Conservation (phyloP, 768 basidiomycete genomes). For the Scleroderma bovista region DNA sequence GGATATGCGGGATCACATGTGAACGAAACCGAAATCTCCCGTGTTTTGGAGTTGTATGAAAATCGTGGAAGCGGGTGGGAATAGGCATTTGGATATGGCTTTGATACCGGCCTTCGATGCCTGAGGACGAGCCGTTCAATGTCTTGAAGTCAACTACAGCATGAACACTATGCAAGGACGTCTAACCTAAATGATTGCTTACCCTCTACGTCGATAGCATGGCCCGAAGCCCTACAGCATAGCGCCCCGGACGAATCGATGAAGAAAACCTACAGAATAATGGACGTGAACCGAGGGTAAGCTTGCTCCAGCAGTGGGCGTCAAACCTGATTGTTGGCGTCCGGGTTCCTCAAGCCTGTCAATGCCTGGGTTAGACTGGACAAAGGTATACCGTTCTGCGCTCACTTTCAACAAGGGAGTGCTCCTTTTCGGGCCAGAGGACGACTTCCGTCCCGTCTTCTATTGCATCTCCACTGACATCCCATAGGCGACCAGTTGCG, state of each 20-base stretch:
- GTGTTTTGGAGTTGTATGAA: slow-evolving; percentile 46
- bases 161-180: slow-evolving; percentile 4
- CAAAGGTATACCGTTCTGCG: slow-evolving; percentile 4
- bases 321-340: slow-evolving; percentile 68
- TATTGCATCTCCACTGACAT: slow-evolving; percentile 28
- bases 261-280: slow-evolving; percentile 63
- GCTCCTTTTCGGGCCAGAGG: slow-evolving; percentile 71
- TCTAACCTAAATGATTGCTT: slow-evolving; percentile 8
- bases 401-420: slow-evolving; percentile 73
- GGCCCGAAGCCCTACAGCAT: slow-evolving; percentile 74
- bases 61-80: slow-evolving; percentile 76
- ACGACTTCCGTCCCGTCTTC: slow-evolving; percentile 43
- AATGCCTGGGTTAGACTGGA: not conserved
- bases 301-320: not conserved
- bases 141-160: slow-evolving; percentile 32
- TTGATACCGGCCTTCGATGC: slow-evolving; percentile 69
- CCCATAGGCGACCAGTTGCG: slow-evolving; percentile 32
- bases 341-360: slow-evolving; percentile 60
- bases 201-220: slow-evolving; percentile 81
- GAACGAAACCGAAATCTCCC: slow-evolving; percentile 59
- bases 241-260: slow-evolving; percentile 72
- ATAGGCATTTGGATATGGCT: slow-evolving; percentile 73
- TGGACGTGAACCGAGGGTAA: not conserved
- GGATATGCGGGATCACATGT: slow-evolving; percentile 61
- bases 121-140: slow-evolving; percentile 59